Evolutionary conservation across 2,329 filamentous ascomycete species (phyloP).

Genomic region (Aspergillus ibericus): DNA sequence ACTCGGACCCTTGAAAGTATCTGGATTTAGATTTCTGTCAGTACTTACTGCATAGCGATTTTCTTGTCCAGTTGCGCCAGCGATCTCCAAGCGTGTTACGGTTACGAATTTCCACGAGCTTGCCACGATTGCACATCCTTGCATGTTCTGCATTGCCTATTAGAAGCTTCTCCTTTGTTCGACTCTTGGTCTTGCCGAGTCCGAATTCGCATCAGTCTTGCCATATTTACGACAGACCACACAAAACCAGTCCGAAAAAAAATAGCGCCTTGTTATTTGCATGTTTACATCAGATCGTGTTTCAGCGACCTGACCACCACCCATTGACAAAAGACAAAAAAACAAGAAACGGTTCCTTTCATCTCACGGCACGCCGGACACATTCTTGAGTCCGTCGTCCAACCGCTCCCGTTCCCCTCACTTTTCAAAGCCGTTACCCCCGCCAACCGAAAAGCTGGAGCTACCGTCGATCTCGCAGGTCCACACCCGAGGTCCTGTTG

Average conservation of each 20-base stretch:
- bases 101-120: conserved; percentile 37
- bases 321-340: neutral
- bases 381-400: conserved; percentile 25
- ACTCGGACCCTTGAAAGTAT: conserved; percentile 17
- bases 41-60: conserved; percentile 21
- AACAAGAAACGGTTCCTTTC: neutral
- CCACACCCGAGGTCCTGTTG: conserved; percentile 74
- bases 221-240: conserved; percentile 14
- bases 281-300: conserved; percentile 5
- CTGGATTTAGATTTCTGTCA: conserved; percentile 26
- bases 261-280: neutral
- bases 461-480: conserved; percentile 82
- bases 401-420: conserved; percentile 9
- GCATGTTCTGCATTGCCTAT: conserved; percentile 28
- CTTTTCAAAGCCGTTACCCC: conserved; percentile 32
- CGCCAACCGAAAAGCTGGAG: conserved; percentile 86
- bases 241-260: neutral
- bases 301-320: neutral
- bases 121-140: conserved; percentile 29
- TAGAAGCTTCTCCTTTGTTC: conserved; percentile 17
- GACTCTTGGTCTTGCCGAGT: conserved; percentile 7
- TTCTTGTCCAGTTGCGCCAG: conserved; percentile 18
- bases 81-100: conserved; percentile 28
- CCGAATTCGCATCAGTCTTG: conserved; percentile 3
- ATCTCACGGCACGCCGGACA: conserved; percentile 23